Evolutionary conservation across 2,329 filamentous ascomycete genomes (phyloP).

Genomic region (Coniochaeta sp.): DNA sequence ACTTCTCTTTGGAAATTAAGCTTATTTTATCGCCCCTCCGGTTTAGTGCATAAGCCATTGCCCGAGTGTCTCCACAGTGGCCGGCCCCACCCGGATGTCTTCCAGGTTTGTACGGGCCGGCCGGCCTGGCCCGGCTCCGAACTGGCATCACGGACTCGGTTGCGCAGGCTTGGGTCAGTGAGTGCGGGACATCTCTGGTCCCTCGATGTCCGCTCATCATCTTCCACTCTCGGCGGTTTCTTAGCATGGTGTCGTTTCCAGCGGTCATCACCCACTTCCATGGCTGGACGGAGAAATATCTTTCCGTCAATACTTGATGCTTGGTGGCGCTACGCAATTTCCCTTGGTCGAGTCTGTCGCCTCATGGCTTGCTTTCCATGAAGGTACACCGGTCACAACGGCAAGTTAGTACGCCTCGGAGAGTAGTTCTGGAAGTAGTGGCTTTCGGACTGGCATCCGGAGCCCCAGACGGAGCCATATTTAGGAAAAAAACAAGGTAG

Average conservation of each 20-base stretch:
- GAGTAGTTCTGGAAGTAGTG: neutral
- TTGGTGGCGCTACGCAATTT: neutral
- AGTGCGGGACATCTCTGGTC: neutral
- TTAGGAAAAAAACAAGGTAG: neutral
- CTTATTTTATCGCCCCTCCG: neutral
- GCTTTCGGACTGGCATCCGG: neutral
- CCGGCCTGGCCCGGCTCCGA: neutral
- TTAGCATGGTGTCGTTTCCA: neutral
- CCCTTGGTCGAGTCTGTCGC: neutral
- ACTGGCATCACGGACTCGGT: neutral
- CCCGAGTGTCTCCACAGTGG: neutral
- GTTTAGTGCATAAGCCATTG: neutral
- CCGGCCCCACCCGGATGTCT: neutral
- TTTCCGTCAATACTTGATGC: neutral
- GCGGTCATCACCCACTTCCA: neutral
- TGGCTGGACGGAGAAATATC: conserved; percentile 1
- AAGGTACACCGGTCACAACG: neutral
- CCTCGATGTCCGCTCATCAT: too few relatives aligned
- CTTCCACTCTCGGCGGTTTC: neutral
- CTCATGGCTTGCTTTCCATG: neutral
- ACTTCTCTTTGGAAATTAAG: neutral
- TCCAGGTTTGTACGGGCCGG: neutral
- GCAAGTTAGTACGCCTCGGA: neutral
- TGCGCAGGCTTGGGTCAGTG: neutral
- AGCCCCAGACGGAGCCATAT: neutral